Base-by-base conservation (phyloP, 2,329 filamentous ascomycete genomes). In the Colletotrichum sp. region DNA sequence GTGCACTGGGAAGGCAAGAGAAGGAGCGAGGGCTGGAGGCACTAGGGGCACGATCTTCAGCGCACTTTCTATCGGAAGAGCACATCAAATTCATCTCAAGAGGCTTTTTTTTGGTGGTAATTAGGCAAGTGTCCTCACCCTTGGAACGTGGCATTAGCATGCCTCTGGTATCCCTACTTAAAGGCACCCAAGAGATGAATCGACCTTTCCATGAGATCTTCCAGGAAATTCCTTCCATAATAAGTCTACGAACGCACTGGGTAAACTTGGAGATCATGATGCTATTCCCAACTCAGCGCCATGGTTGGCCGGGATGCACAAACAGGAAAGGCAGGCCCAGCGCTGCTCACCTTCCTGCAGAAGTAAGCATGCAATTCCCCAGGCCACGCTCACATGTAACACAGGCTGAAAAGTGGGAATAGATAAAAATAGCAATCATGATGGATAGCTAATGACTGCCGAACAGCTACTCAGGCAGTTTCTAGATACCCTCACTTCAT, bases 231-330 rank as follows among this genome's bases (percentile, higher is more conserved):
- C 43, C 43, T 48, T 22, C 10, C n/a, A 13, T 3, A 3, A 1
- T 48, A 12, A 10, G 0, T 48, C 43, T 48, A 48, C 1, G 0
- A 3, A 22, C 18, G 3, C 10, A 13, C 1, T 3, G 0, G 43
- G 43, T 1, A 48, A 6, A 13, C 1, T 13, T 22, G 6, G 10
- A n/a, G 18, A 22, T 13, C 1, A 13, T 3, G 39, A 48, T 1
- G n/a, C 18, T 2, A 7, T 22, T 48, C n/a, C n/a, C 4, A 13
- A 48, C 10, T n/a, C 5, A n/a, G n/a, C n/a, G 18, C 16, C 5
- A 43, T 43, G 9, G 18, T 43, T 43, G 18, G 39, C 39, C 16
- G 10, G 32, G 10, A 34, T 34, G 7, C 12, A 34, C 8, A 5
- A 5, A 18, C 9, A 10, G 18, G 39, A n/a, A n/a, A 43, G 18